Percentiles rank a stretch among this genome's conserved stretches.
Evolutionary conservation across 106 monocot species (phyloP).

Genomic region (Alisma plantagoaquatica): DNA sequence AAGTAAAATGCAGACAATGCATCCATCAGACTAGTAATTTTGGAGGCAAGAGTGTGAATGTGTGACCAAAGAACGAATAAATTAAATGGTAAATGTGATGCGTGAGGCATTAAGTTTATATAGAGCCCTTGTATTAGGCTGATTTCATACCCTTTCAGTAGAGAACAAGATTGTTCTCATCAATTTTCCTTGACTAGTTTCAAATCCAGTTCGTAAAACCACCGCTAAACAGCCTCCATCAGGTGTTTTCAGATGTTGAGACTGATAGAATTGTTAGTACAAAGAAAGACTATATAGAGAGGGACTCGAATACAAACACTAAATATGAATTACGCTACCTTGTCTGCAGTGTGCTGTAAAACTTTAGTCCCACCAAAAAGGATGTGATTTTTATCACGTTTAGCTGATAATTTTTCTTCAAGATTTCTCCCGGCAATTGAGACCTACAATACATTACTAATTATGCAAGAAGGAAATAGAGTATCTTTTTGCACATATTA

Average conservation of each 20-base stretch:
- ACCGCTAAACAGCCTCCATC: conserved; percentile 97
- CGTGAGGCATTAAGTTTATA: too few relatives aligned
- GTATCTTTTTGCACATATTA: too few relatives aligned
- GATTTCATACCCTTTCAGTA: conserved; percentile 68
- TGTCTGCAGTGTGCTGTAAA: conserved; percentile 94
- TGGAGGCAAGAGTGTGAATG: too few relatives aligned
- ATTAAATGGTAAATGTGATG: too few relatives aligned
- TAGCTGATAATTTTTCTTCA: conserved; percentile 75
- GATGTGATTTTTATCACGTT: conserved; percentile 80
- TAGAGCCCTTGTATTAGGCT: too few relatives aligned
- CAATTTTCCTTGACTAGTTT: conserved; percentile 97
- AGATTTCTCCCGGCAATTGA: conserved; percentile 45
- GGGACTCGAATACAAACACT: too few relatives aligned
- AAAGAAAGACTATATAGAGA: not conserved
- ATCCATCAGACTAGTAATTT: too few relatives aligned
- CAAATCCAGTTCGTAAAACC: conserved; percentile 90
- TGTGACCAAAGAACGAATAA: too few relatives aligned
- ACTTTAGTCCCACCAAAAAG: conserved; percentile 99
- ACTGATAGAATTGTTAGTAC: conserved; percentile 20
- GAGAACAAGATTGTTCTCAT: conserved; percentile 99
- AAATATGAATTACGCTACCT: conserved; percentile 28
- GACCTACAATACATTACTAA: conserved; percentile 24
- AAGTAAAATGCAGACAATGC: too few relatives aligned
- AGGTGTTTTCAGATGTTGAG: conserved; percentile 67
- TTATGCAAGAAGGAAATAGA: too few relatives aligned